These are phyloP conservation scores for Hygrophoropsis aurantiaca DNA, from an alignment of 768 basidiomycete genomes.

Conservation along the genomic window DNA sequence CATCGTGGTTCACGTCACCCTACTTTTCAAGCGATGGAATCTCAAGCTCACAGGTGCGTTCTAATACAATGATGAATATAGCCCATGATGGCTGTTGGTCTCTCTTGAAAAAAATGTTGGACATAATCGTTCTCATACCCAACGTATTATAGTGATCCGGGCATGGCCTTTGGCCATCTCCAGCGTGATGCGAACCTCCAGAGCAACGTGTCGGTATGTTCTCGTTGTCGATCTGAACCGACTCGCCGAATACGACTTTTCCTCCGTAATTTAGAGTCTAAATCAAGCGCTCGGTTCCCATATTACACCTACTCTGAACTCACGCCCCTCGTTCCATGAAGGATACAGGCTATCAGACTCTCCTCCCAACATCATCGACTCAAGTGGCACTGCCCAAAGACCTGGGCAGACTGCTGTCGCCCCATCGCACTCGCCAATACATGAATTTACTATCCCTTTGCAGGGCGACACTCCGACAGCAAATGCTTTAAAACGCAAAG, in stretches of 20 bases:
- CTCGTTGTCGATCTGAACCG: slow-evolving; percentile 22
- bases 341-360: slow-evolving; percentile 29
- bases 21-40: slow-evolving; percentile 23
- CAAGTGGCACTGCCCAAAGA: slow-evolving; percentile 20
- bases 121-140: slow-evolving; percentile 15
- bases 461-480: slow-evolving; percentile 15
- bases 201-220: slow-evolving; percentile 57
- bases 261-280: slow-evolving; percentile 43
- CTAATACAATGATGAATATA: too few species aligned
- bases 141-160: slow-evolving; percentile 46
- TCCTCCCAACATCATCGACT: slow-evolving; percentile 29
- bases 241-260: slow-evolving; percentile 21
- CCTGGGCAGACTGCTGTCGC: slow-evolving; percentile 26
- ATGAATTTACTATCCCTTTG: slow-evolving; percentile 31
- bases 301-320: slow-evolving; percentile 38
- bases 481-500: slow-evolving; percentile 44
- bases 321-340: slow-evolving; percentile 33
- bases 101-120: neutral
- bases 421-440: slow-evolving; percentile 28
- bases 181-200: slow-evolving; percentile 52
- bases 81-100: too few species aligned
- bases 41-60: slow-evolving; percentile 34
- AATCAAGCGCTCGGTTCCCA: slow-evolving; percentile 61
- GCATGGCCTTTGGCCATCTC: slow-evolving; percentile 64
- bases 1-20: slow-evolving; percentile 30